These are phyloP conservation scores for Trichoderma sp. DNA, from an alignment of 2,329 filamentous ascomycete species.

Conservation along the genomic window DNA sequence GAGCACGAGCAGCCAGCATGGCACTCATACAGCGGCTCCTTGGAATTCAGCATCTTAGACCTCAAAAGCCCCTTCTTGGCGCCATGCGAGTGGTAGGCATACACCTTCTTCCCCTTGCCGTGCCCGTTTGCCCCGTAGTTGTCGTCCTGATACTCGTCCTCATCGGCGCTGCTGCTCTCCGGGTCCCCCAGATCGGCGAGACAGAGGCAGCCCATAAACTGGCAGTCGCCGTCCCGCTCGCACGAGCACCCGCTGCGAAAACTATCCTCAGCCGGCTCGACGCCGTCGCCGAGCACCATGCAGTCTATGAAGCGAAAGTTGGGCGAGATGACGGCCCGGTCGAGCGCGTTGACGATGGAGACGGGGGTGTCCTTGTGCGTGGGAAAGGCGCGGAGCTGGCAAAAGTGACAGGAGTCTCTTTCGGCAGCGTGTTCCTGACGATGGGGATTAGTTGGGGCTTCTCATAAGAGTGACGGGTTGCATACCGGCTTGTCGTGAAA, in stretches of 20 bases:
- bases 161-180: constrained; percentile 49
- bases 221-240: constrained; percentile 61
- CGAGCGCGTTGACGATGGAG: constrained; percentile 64
- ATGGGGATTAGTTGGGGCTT: neutral
- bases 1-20: constrained; percentile 70
- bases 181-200: constrained; percentile 62
- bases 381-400: constrained; percentile 59
- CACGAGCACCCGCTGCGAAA: constrained; percentile 74
- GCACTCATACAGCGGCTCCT: constrained; percentile 76
- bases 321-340: constrained; percentile 57
- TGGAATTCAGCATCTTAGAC: constrained; percentile 53
- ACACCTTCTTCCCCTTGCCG: constrained; percentile 40
- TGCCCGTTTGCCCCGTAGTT: neutral
- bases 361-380: constrained; percentile 55
- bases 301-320: constrained; percentile 69
- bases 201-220: constrained; percentile 68
- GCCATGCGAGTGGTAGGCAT: constrained; percentile 66
- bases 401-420: constrained; percentile 58
- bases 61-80: constrained; percentile 55
- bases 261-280: constrained; percentile 59
- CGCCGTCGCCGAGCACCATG: constrained; percentile 60
- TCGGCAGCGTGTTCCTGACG: constrained; percentile 38
- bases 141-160: neutral
- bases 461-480: no score
- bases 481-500: constrained; percentile 45